Conservation (phyloP, 169 alveolate genomes). For the Eimeria necatrix region DNA sequence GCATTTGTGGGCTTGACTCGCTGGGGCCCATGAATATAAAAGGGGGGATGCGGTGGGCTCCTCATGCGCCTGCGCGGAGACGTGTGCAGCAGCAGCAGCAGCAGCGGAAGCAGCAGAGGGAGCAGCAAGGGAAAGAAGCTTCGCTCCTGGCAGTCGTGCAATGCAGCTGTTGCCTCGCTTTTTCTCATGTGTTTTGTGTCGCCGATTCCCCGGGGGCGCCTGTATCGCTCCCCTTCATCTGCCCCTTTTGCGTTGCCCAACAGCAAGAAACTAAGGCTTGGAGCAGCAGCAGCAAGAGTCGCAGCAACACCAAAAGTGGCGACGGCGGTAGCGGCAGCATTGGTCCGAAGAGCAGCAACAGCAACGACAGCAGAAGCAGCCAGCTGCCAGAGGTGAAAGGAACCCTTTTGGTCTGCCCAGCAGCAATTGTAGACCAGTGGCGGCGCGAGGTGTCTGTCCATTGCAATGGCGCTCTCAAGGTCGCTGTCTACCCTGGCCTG, state of each 20-base stretch:
- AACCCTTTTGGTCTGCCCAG: slow-evolving; percentile 81
- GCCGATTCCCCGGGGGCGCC: not conserved
- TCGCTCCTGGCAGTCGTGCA: slow-evolving; percentile 63
- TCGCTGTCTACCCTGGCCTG: slow-evolving; percentile 64
- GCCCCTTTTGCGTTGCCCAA: slow-evolving; percentile 65
- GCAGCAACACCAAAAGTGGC: not conserved
- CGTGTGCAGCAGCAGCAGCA: not conserved
- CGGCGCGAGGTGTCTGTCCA: slow-evolving; percentile 73
- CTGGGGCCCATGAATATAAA: slow-evolving; percentile 30
- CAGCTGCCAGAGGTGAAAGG: slow-evolving; percentile 46
- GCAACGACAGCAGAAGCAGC: slow-evolving; percentile 28
- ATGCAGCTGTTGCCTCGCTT: slow-evolving; percentile 29
- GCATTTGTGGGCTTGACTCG: slow-evolving; percentile 28
- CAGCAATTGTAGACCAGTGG: slow-evolving; percentile 83
- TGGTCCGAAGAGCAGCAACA: not conserved
- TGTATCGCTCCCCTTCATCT: not conserved
- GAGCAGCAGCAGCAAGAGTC: slow-evolving; percentile 5
- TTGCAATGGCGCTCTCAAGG: slow-evolving; percentile 9
- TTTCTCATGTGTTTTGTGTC: slow-evolving; percentile 62
- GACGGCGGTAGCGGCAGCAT: slow-evolving; percentile 29
- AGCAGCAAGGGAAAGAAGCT: not conserved
- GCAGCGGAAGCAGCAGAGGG: not conserved
- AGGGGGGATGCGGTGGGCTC: slow-evolving; percentile 21
- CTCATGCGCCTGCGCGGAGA: not conserved
- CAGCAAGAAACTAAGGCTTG: not conserved